Percentiles rank a stretch among this genome's conserved stretches.
Evolutionary conservation across 208 protist genomes (phyloP).

Genomic region (Acanthamoeba triangularis): DNA sequence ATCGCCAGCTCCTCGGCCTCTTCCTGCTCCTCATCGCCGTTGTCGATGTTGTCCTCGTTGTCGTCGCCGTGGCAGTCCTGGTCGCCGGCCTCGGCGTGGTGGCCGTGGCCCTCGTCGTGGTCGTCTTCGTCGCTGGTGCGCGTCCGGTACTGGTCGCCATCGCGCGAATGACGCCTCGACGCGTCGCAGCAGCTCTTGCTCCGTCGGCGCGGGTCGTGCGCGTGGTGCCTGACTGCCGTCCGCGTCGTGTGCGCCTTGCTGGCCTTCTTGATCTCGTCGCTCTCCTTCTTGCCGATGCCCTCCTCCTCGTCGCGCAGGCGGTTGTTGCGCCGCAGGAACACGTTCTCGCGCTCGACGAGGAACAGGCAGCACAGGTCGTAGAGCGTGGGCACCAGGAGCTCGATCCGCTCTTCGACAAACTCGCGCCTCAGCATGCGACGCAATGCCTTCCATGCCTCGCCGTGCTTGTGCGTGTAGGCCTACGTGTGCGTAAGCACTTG

Average conservation of each 20-base stretch:
- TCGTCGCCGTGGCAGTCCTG: not conserved
- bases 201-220: not conserved
- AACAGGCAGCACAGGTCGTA: conserved; percentile 70
- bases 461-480: conserved; percentile 41
- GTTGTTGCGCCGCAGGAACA: not conserved
- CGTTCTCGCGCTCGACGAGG: conserved; percentile 40
- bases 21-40: not conserved
- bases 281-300: conserved; percentile 21
- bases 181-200: conserved; percentile 23
- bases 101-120: not conserved
- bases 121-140: conserved; percentile 3
- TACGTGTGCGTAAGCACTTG: not conserved
- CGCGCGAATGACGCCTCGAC: not conserved
- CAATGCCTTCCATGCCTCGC: conserved; percentile 33
- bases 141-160: not conserved
- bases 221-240: not conserved
- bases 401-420: conserved; percentile 44
- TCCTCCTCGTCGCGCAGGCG: conserved; percentile 12
- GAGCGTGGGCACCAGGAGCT: conserved; percentile 52
- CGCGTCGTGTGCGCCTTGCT: not conserved
- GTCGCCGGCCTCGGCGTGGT: not conserved
- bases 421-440: not conserved
- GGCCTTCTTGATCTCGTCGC: conserved; percentile 43
- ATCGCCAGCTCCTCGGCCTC: not conserved
- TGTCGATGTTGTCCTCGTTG: not conserved